Conservation (phyloP, 768 basidiomycete genomes). For the Gautieria morchelliformis region DNA sequence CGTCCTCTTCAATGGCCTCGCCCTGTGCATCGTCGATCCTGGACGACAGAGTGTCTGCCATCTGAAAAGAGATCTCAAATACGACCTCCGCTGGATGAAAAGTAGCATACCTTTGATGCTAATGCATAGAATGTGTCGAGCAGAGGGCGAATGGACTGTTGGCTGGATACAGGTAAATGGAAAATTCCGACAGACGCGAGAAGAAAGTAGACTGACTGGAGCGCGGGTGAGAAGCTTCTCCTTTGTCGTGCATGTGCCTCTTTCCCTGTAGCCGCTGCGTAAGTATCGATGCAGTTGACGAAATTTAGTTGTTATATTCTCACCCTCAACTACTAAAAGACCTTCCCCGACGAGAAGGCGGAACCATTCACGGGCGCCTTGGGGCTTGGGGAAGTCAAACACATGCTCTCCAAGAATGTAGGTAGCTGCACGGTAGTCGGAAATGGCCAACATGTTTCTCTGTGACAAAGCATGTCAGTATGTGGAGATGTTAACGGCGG, state of each 20-base stretch:
- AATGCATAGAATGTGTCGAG: background rate
- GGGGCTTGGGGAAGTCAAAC: constrained; percentile 53
- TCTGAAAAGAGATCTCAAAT: background rate
- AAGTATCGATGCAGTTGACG: background rate
- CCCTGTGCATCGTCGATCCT: background rate
- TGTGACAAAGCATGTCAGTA: constrained; percentile 17
- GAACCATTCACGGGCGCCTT: constrained; percentile 57
- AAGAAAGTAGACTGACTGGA: constrained; percentile 4
- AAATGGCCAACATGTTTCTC: constrained; percentile 51
- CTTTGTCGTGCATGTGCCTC: constrained; percentile 11
- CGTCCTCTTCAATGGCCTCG: constrained; percentile 2
- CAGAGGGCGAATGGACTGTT: background rate
- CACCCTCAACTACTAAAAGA: constrained; percentile 59
- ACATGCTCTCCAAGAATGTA: constrained; percentile 46
- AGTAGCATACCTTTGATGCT: background rate
- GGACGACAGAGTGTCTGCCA: background rate
- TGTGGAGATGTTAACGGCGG: constrained; percentile 1
- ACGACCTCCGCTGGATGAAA: background rate
- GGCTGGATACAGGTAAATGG: background rate
- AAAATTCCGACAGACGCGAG: background rate
- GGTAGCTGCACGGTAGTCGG: constrained; percentile 41
- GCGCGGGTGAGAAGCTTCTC: constrained; percentile 3
- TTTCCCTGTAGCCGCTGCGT: background rate
- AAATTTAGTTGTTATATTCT: background rate
- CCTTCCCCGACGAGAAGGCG: constrained; percentile 50